Conservation (phyloP, 1,139 yeast species). For the Hansenula sp. region DNA sequence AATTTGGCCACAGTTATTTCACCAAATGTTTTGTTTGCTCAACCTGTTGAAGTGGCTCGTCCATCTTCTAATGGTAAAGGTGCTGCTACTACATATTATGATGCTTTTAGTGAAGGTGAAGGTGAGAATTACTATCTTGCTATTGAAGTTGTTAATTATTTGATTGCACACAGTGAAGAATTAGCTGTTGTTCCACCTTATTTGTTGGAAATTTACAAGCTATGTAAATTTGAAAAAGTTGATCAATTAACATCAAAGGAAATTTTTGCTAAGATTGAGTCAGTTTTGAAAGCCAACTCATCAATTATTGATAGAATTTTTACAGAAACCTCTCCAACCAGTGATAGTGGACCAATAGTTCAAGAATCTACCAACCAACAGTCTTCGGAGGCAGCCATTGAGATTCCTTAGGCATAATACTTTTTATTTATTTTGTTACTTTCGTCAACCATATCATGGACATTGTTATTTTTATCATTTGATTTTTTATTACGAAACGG, state of each 20-base stretch:
- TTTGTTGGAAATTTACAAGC: constrained; percentile 24
- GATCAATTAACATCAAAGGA: constrained; percentile 21
- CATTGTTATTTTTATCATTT: background rate
- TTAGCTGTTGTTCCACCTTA: constrained; percentile 73
- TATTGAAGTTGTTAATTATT: constrained; percentile 82
- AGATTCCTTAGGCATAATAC: background rate
- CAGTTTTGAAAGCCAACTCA: constrained; percentile 12
- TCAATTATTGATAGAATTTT: constrained; percentile 9
- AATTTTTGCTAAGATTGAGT: constrained; percentile 18
- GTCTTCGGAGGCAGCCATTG: constrained; percentile 13
- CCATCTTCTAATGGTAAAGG: constrained; percentile 19
- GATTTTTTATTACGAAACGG: no score
- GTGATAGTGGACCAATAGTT: constrained; percentile 7
- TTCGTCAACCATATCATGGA: background rate
- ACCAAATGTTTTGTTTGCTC: constrained; percentile 75
- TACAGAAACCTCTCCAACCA: constrained; percentile 1
- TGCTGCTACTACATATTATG: constrained; percentile 27
- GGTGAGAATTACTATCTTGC: constrained; percentile 86
- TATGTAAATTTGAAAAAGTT: constrained; percentile 15
- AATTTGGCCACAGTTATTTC: constrained; percentile 94
- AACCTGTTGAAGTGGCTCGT: constrained; percentile 27
- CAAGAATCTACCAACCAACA: constrained; percentile 12
- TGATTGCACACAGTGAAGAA: constrained; percentile 81
- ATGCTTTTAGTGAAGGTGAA: constrained; percentile 37
- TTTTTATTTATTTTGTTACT: background rate